Evolutionary conservation across 2,329 filamentous ascomycete species (phyloP), one percentile per base, ranked within the genome.

Genomic region (Fusarium chuoi): DNA sequence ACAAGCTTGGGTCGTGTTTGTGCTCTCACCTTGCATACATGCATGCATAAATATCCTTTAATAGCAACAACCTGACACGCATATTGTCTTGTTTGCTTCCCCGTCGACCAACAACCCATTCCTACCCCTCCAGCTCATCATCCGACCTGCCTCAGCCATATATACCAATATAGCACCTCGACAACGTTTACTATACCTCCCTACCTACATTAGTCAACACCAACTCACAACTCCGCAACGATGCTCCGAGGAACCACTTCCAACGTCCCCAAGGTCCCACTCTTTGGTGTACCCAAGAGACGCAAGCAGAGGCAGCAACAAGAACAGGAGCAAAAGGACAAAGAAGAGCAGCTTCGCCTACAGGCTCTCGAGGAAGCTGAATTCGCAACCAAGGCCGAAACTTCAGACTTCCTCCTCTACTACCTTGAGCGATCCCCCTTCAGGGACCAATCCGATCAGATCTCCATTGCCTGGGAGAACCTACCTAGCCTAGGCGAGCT

Each of bases 401-500:
- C 81, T 11, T 77, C 70, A 70, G 70, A 80, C 60, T 83, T 80
- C 68, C 77, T 83, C 65, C 63, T 77, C 44, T 76, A 77, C 59
- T 83, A 75, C 41, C 71, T 83, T 77, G 81, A 74, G 68, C 57
- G 79, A 78, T 75, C 72, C 33, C 72, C 72, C 46, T 75, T 73
- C 65, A 75, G 54, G 61, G 72, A 75, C 36, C 79, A 80, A 65
- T 71, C 76, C 52, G 79, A 81, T 60, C 80, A 78, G 33, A 82
- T 83, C 65, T 77, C 78, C 59, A 81, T 83, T 63, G 74, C 79
- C 28, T 78, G 75, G 71, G 81, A 82, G 7, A 77, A 68, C 24
- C 78, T 83, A 7, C 82, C 82, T 20, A 78, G 79, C 58, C 79
- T 82, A 68, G 73, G 79, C 35, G 80, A 82, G 69, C 79, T 83